Evolutionary conservation across 169 alveolate species (phyloP), one percentile per base, ranked within the genome.

Genomic region (Hammondia hammondi): DNA sequence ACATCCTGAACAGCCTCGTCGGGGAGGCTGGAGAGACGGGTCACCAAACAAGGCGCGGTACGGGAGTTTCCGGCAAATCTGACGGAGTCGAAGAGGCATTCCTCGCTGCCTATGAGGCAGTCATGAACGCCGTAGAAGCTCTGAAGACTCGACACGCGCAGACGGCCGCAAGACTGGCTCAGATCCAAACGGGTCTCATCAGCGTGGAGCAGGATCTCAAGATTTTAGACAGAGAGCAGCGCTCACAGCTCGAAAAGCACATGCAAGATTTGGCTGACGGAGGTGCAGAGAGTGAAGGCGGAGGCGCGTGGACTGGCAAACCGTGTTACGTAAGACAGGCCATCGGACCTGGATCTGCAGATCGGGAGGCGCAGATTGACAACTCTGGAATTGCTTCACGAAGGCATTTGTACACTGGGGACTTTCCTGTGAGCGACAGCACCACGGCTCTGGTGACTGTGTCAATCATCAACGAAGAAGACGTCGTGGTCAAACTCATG

Each of bases 401-500:
- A n/a, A 35, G 90, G 90, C 90, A 43, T 6, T 35, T 82, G 17
- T 82, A 82, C 37, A 82, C 52, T n/a, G 90, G 90, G n/a, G 90
- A 82, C n/a, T 82, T 43, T 21, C 39, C 57, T 9, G 90, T 82
- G 37, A 82, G 35, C 70, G 90, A 82, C 19, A 82, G 90, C 90
- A 46, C 90, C 61, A 9, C 90, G 29, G 21, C 52, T 6, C 70
- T 70, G 27, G 90, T 82, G 4, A 82, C 90, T 6, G 90, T 82
- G 37, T 82, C 90, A 45, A 82, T 82, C 35, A 82, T 82, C 90
- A 82, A 82, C 90, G 90, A 82, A 82, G 90, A 82, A 52, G 90
- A 82, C 24, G 43, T 82, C 1, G 90, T 82, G 71, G 90, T 82
- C 19, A 82, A 82, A 35, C 70, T 82, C 37, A 82, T 82, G 90